Conservation (phyloP, 2,329 filamentous ascomycete species). For the Penicillium rolfsii region DNA sequence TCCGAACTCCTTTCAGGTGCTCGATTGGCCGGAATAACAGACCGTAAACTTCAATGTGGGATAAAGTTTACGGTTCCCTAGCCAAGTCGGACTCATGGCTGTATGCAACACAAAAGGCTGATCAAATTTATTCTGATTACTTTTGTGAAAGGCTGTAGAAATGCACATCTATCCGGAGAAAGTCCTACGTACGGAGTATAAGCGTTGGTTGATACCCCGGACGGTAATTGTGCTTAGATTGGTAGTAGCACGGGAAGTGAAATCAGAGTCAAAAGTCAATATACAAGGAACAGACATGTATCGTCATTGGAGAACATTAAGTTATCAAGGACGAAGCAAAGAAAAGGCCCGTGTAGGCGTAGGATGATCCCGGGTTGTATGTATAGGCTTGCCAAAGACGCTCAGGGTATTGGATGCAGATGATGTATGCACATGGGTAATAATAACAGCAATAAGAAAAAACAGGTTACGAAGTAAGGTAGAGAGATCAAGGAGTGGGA, state of each 20-base stretch:
- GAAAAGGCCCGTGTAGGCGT: not conserved
- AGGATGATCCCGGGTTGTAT: not conserved
- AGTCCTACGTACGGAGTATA: not conserved
- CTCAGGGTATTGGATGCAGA: constrained; percentile 5
- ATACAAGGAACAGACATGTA: constrained; percentile 4
- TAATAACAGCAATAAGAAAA: not conserved
- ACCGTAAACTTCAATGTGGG: too few relatives aligned
- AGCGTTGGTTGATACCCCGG: not conserved
- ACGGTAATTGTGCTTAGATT: not conserved
- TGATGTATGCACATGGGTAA: constrained; percentile 1
- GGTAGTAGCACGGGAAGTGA: not conserved
- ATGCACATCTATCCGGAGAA: too few relatives aligned
- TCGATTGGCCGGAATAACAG: too few relatives aligned
- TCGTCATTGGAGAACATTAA: constrained; percentile 11
- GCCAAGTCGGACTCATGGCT: too few relatives aligned
- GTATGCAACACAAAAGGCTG: too few relatives aligned
- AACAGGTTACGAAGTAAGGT: not conserved
- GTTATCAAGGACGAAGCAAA: not conserved
- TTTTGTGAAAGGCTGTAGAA: too few relatives aligned
- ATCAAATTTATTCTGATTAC: too few relatives aligned
- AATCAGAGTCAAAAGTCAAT: not conserved
- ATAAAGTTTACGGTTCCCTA: too few relatives aligned
- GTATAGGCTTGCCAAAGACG: constrained; percentile 11
- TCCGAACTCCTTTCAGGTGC: not conserved
- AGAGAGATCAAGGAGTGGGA: not conserved